A percentile compares a stretch with the other conserved stretches of the same genome.
These are phyloP conservation scores for Aspergillus bombycis DNA, from an alignment of 2,329 filamentous ascomycete species.

Conservation along the genomic window DNA sequence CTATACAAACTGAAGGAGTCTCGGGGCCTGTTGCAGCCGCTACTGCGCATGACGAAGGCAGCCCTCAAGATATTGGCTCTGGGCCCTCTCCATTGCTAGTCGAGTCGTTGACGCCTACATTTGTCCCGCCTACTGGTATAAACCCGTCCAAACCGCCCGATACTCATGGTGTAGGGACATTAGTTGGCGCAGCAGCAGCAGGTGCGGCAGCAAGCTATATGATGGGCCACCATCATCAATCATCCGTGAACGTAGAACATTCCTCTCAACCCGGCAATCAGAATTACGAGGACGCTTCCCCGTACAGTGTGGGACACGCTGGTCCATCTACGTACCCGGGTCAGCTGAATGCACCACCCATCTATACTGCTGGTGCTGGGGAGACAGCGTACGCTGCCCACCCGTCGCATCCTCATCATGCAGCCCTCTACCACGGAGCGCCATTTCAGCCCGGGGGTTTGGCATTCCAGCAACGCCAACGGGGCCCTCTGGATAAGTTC, in stretches of 20 bases:
- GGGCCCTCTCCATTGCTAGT: slow-evolving; percentile 23
- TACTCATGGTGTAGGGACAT: slow-evolving; percentile 36
- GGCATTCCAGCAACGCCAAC: slow-evolving; percentile 56
- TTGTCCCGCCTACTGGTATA: slow-evolving; percentile 21
- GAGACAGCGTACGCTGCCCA: slow-evolving; percentile 42
- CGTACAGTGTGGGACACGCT: slow-evolving; percentile 17
- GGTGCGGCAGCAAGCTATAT: slow-evolving; percentile 48
- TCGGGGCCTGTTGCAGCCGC: slow-evolving; percentile 32
- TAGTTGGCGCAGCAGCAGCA: slow-evolving; percentile 42
- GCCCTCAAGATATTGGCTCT: slow-evolving; percentile 24
- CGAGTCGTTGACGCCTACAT: slow-evolving; percentile 22
- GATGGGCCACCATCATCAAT: slow-evolving; percentile 39
- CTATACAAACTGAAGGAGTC: slow-evolving; percentile 37
- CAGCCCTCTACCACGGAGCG: slow-evolving; percentile 31
- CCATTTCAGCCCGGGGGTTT: slow-evolving; percentile 42
- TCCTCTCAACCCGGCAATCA: slow-evolving; percentile 38
- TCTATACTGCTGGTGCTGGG: slow-evolving; percentile 30
- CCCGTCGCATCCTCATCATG: slow-evolving; percentile 35
- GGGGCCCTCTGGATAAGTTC: slow-evolving; percentile 59
- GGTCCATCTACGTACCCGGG: slow-evolving; percentile 14
- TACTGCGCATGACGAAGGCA: slow-evolving; percentile 47
- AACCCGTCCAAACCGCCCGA: slow-evolving; percentile 31
- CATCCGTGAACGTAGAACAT: slow-evolving; percentile 32
- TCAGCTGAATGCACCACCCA: slow-evolving; percentile 15
- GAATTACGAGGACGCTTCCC: slow-evolving; percentile 28